Evolutionary conservation across 345 rosid genomes (phyloP).

Genomic region (Hibiscus tridactylites): DNA sequence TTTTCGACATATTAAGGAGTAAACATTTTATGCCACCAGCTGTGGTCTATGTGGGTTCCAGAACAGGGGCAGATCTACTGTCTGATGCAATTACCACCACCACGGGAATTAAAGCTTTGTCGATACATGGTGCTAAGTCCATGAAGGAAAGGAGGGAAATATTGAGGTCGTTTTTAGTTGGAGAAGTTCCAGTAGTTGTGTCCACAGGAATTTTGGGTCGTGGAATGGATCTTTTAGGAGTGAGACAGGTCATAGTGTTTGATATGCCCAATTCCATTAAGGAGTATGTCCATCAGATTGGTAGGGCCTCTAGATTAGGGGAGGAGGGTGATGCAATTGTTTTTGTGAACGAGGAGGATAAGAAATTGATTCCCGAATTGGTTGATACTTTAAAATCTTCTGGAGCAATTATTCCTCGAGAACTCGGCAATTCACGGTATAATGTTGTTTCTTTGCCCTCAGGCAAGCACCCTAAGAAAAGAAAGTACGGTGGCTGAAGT

Average conservation of each 20-base stretch:
- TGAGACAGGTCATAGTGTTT: constrained; percentile 81
- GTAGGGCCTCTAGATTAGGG: constrained; percentile 81
- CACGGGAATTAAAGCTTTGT: constrained; percentile 68
- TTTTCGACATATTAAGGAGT: constrained; percentile 73
- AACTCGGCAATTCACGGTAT: constrained; percentile 47
- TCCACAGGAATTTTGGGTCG: constrained; percentile 78
- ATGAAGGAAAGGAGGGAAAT: constrained; percentile 86
- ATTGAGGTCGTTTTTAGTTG: constrained; percentile 59
- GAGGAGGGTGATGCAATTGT: constrained; percentile 60
- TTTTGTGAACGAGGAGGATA: constrained; percentile 66
- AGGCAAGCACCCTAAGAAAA: constrained; percentile 48
- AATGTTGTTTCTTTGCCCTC: constrained; percentile 17
- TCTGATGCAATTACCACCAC: constrained; percentile 58
- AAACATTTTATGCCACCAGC: constrained; percentile 72
- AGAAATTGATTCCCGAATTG: constrained; percentile 54
- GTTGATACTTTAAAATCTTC: constrained; percentile 48
- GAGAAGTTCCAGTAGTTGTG: constrained; percentile 70
- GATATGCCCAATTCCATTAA: constrained; percentile 76
- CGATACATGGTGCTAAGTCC: constrained; percentile 85
- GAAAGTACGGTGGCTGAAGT: constrained; percentile 41
- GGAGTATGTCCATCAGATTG: constrained; percentile 82
- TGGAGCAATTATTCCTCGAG: constrained; percentile 69
- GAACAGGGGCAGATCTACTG: constrained; percentile 86
- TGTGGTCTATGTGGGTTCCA: constrained; percentile 73
- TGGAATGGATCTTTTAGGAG: constrained; percentile 72